Base-by-base conservation (phyloP, 148 eudicot species). In the Diospyros lotus region DNA sequence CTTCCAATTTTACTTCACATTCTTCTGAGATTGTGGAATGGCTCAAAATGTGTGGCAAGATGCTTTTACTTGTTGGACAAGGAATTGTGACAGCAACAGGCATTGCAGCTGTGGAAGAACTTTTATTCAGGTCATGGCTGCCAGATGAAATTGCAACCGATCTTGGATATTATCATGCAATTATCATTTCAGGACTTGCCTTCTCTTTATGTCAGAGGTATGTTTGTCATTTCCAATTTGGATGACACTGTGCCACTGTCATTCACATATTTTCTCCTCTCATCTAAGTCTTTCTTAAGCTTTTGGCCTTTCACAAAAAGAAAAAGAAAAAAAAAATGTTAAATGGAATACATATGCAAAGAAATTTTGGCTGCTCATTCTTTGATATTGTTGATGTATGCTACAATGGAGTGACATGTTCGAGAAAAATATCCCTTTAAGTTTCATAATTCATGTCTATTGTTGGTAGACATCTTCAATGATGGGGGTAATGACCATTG, bases 51-150 rank as follows among this genome's bases (percentile, higher is more conserved):
- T 83, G 75, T 79, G 85, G 89, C 10, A 79, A 78, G 63, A 72
- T 92, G 81, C 64, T 89, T 70, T 58, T 86, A 64, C 74, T 86
- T 60, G 79, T 85, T 64, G 78, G 79, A 65, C 88, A 77, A 87
- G 99, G 94, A 76, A 46, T 87, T 71, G 55, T 83, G 38, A 85
- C 90, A 68, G 94, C 99, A 73, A 85, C 87, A 79, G 84, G 82
- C 58, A 78, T 95, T 75, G 81, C 96, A 78, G 74, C 82, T 18
- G 94, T 89, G 61, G 99, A 95, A 82, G 99, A 95, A 79, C 74
- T 95, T 68, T 80, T 95, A 72, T 95, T 90, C 71, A 85, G 97
- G 72, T 87, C 99, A 63, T 95, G 99, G 99, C 83, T 95, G 87
- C 81, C 93, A 46, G 89, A 90, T 76, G 99, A 95, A 89, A 89